These are phyloP conservation scores for Scolecobasidium constrictum DNA, from an alignment of 2,329 filamentous ascomycete genomes.

Conservation along the genomic window DNA sequence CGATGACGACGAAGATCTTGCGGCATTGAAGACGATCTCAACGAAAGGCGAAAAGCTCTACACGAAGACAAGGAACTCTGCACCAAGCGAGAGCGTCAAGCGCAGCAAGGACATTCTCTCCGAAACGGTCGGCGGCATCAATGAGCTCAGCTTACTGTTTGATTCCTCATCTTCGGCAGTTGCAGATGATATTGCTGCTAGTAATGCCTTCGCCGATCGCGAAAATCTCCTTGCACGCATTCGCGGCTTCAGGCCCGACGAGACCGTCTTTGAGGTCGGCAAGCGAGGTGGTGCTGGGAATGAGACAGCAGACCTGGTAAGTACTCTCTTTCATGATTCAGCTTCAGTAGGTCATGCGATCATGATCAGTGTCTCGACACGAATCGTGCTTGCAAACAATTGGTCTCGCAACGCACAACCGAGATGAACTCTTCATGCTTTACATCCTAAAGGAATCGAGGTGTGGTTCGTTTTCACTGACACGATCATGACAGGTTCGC, in stretches of 20 bases:
- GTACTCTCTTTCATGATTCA: no score
- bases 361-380: no score
- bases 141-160: conserved; percentile 71
- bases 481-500: no score
- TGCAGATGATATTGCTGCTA: conserved; percentile 47
- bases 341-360: no score
- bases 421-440: no score
- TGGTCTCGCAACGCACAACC: no score
- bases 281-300: conserved; percentile 51
- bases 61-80: conserved; percentile 76
- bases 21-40: conserved; percentile 59
- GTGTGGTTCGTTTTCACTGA: no score
- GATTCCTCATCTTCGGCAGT: no score
- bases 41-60: conserved; percentile 90
- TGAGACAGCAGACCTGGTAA: conserved; percentile 62
- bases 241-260: conserved; percentile 75
- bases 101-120: conserved; percentile 67
- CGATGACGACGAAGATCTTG: conserved; percentile 63
- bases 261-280: conserved; percentile 95
- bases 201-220: conserved; percentile 55
- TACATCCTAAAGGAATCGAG: no score
- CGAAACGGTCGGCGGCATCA: conserved; percentile 54
- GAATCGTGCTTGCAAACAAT: no score
- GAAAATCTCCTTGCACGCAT: conserved; percentile 82
- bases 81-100: conserved; percentile 82